phyloP scores from a whole-genome alignment of 345 rosid species.

The Sisymbrium altissimum region DNA sequence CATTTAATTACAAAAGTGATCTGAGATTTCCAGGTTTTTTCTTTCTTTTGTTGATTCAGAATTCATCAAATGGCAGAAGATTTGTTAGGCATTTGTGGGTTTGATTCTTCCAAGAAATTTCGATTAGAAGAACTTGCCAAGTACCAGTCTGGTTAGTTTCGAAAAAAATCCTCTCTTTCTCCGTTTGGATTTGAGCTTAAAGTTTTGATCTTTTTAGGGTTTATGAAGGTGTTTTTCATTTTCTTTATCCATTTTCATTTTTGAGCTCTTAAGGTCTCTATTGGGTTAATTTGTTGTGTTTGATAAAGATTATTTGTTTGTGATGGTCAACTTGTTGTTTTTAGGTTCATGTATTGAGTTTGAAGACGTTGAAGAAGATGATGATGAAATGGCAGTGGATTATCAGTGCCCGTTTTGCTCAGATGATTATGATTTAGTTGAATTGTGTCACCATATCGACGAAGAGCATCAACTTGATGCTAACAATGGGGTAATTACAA shows the following conservation, averaged over 20 bases:
- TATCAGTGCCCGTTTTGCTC: conserved; percentile 33
- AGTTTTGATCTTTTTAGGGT: neutral
- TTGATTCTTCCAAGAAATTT: conserved; percentile 27
- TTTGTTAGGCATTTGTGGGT: conserved; percentile 16
- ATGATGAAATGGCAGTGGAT: conserved; percentile 30
- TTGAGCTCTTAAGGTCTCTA: neutral
- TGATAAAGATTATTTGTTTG: neutral
- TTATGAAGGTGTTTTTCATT: neutral
- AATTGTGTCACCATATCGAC: conserved; percentile 32
- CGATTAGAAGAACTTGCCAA: conserved; percentile 18
- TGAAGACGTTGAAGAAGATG: conserved; percentile 29
- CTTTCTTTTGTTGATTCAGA: neutral
- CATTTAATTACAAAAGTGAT: neutral
- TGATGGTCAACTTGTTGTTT: neutral
- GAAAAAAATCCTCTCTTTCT: too few species aligned
- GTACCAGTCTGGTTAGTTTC: conserved; percentile 32
- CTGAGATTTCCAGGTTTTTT: neutral
- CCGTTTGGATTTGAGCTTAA: neutral
- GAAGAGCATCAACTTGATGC: conserved; percentile 28
- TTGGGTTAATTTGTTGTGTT: neutral
- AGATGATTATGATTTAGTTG: conserved; percentile 33
- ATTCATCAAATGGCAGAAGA: conserved; percentile 24
- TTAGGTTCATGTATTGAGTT: conserved; percentile 30
- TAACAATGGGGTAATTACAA: conserved; percentile 26
- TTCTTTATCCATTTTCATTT: too few species aligned